Evolutionary conservation across 2,329 filamentous ascomycete species (phyloP), one percentile per base, ranked within the genome.

Genomic region (Monilinia vaccinii-corymbosi): DNA sequence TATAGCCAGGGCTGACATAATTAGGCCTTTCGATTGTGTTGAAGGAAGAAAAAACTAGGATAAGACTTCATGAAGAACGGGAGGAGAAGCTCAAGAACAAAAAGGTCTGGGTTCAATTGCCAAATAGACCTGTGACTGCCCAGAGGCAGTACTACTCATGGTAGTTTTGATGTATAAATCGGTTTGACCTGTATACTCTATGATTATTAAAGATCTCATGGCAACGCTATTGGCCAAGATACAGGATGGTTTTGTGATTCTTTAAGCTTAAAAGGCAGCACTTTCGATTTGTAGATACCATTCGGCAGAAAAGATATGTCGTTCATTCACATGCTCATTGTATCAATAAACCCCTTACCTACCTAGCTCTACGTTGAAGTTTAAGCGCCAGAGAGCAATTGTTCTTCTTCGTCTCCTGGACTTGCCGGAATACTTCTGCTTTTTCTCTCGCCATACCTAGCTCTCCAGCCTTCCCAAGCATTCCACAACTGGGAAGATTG

Each of bases 81-180:
- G 81, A 90, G 71, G 85, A 85, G 67, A 93, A 90, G 78, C 81
- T 88, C 73, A 79, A 82, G 58, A 85, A 85, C 70, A 82, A 85
- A 63, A 89, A 89, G 64, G 84, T 93, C 18, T 97, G 93, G 93
- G 82, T 88, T 14, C 90, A 92, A 68, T 77, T 97, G 57, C 93
- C 93, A 9, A 90, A 97, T 73, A 84, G 92, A 63, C 89, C 88
- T 8, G 80, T 99, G 59, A 86, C 87, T 63, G 86, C 86, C 40
- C 92, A 97, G 77, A 83, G 89, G 68, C 93, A 91, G 71, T 95
- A 94, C 74, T 95, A 95, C 75, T 84, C 88, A 63, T 99, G 93
- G 93, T 97, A 86, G 31, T 62, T 16, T 36, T 44, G 36, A 51
- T 31, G 44, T 28, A 59, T 28, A 21, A 42, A 45, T 32, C 31